Evolutionary conservation across 1,284 basidiomycete genomes (phyloP).

Genomic region (Microbotryomycetes sp.): DNA sequence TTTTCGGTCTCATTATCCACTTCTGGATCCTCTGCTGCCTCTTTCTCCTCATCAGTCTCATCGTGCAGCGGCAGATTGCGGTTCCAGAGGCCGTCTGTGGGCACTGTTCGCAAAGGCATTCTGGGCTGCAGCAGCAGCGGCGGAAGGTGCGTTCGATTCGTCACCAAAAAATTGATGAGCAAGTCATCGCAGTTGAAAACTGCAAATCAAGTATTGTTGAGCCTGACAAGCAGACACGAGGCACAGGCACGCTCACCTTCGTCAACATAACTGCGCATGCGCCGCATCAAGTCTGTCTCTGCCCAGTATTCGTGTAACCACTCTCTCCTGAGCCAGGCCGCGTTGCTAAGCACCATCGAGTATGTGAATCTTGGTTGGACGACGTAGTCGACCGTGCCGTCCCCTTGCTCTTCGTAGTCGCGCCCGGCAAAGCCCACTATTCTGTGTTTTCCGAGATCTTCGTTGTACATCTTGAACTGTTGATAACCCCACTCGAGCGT

Average conservation of each 20-base stretch:
- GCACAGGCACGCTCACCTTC: conserved; percentile 9
- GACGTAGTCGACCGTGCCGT: conserved; percentile 3
- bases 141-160: conserved; percentile 22
- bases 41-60: neutral
- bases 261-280: conserved; percentile 23
- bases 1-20: neutral
- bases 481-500: conserved; percentile 31
- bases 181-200: conserved; percentile 35
- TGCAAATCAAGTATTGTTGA: neutral
- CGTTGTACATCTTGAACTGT: conserved; percentile 10
- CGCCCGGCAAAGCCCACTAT: conserved; percentile 30
- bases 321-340: conserved; percentile 24
- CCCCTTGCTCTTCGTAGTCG: conserved; percentile 4
- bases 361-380: conserved; percentile 22
- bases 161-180: conserved; percentile 33
- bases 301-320: conserved; percentile 31
- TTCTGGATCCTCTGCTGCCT: neutral
- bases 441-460: neutral
- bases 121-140: conserved; percentile 30
- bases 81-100: conserved; percentile 26
- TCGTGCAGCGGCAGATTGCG: conserved; percentile 4
- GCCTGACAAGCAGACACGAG: neutral
- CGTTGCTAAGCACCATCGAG: conserved; percentile 32
- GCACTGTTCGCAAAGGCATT: conserved; percentile 18
- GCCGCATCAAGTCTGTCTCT: conserved; percentile 9